These are phyloP conservation scores for sorghum (Sorghum bicolor) DNA, from an alignment of 176 grass and related monocot genomes.

Conservation along the genomic window Sorghum_bicolor_NCBIv3 NC_012872.2:65727001-65727500, in stretches of 20 bases:
- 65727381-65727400: constrained; percentile 48
- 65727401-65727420: constrained; percentile 42
- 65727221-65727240: constrained; percentile 38
- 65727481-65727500: neutral
- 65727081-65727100: neutral
- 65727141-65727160: neutral
- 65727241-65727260: constrained; percentile 31
- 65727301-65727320: constrained; percentile 37
- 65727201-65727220: neutral
- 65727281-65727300: constrained; percentile 54
- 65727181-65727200: neutral
- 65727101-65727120: neutral
- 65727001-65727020: neutral
- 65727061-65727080: neutral
- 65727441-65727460: neutral
- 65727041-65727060: neutral
- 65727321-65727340: neutral
- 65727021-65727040: neutral
- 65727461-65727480: neutral
- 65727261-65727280: constrained; percentile 55
- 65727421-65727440: constrained; percentile 23
- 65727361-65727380: neutral
- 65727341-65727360: neutral
- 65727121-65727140: neutral
- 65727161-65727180: neutral